Conservation (phyloP, 2,329 filamentous ascomycete genomes). For the Venturia oleaginea region DNA sequence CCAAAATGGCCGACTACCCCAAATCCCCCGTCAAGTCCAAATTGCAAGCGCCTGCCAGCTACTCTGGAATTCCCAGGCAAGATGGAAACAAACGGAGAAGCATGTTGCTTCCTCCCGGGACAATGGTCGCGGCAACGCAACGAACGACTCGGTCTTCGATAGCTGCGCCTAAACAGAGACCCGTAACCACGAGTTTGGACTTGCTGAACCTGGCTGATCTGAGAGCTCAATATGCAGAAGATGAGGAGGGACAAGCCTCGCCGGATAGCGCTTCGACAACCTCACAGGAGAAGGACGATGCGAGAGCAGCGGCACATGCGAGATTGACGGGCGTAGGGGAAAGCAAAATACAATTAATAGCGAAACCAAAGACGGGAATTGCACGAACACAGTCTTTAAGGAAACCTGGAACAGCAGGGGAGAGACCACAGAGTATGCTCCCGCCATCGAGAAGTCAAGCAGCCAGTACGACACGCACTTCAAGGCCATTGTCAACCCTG, state of each 20-base stretch:
- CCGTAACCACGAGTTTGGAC: slow-evolving; percentile 5
- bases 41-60: background rate
- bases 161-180: slow-evolving; percentile 4
- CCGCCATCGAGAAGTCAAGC: background rate
- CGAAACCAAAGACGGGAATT: slow-evolving; percentile 7
- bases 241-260: background rate
- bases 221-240: slow-evolving; percentile 2
- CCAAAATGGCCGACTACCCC: background rate
- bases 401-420: background rate
- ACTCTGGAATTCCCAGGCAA: slow-evolving; percentile 1
- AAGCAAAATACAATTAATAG: background rate
- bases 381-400: slow-evolving; percentile 6
- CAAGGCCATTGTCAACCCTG: slow-evolving; percentile 5
- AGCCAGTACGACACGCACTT: background rate
- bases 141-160: background rate
- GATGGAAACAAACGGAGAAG: slow-evolving; percentile 10
- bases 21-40: background rate
- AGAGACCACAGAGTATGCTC: slow-evolving; percentile 1
- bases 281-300: slow-evolving; percentile 5
- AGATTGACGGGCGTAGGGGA: slow-evolving; percentile 1
- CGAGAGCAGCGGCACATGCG: slow-evolving; percentile 11
- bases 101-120: slow-evolving; percentile 11
- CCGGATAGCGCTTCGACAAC: background rate
- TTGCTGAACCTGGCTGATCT: background rate
- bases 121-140: background rate